Conservation (phyloP, 129 eudicot genomes). For the Heracleum sosnowskyi region DNA sequence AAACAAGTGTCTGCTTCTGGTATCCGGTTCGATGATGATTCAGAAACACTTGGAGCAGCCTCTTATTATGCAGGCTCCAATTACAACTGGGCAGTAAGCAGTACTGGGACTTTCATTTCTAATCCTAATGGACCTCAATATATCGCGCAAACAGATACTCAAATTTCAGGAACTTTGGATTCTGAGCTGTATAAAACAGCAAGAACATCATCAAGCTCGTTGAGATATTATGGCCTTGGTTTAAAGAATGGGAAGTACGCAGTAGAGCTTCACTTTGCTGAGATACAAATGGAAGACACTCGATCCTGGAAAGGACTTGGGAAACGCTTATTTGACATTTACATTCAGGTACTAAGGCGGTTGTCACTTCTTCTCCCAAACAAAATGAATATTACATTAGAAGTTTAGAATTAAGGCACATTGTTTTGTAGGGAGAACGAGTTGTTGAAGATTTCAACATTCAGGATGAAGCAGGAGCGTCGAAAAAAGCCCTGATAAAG, state of each 20-base stretch:
- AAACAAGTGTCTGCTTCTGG: slow-evolving; percentile 40
- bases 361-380: background rate
- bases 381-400: background rate
- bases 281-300: slow-evolving; percentile 62
- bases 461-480: slow-evolving; percentile 39
- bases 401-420: background rate
- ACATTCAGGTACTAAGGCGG: slow-evolving; percentile 44
- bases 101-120: slow-evolving; percentile 49
- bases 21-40: slow-evolving; percentile 43
- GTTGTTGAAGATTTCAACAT: slow-evolving; percentile 62
- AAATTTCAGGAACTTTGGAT: slow-evolving; percentile 50
- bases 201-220: slow-evolving; percentile 51
- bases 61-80: slow-evolving; percentile 42
- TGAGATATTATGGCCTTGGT: slow-evolving; percentile 67
- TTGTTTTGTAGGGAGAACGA: slow-evolving; percentile 40
- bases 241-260: slow-evolving; percentile 45
- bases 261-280: slow-evolving; percentile 68
- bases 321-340: slow-evolving; percentile 58
- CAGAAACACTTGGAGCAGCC: slow-evolving; percentile 58
- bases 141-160: slow-evolving; percentile 42
- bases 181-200: slow-evolving; percentile 71
- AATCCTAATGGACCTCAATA: slow-evolving; percentile 54
- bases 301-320: slow-evolving; percentile 70
- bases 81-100: slow-evolving; percentile 59
- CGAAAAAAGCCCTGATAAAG: slow-evolving; percentile 45